Evolutionary conservation across 352 stramenopile species (phyloP), one percentile per base, ranked within the genome.

Genomic region (Pythium biforme): DNA sequence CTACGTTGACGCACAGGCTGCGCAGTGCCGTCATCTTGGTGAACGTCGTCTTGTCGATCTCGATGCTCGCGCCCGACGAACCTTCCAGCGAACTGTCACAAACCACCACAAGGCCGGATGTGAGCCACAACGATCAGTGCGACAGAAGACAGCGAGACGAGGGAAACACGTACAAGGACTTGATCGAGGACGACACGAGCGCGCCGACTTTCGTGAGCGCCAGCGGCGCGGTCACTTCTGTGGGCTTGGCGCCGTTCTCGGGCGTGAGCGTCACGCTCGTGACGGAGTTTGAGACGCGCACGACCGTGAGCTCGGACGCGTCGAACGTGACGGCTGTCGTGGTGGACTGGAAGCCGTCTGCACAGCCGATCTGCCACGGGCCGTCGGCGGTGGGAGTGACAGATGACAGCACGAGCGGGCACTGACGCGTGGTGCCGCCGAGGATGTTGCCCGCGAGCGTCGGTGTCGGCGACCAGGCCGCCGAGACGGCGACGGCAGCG

Each of bases 291-390:
- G 46, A 34, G 48, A 64, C 22, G 46, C 48, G 33, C 33, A 64
- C 43, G 57, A 45, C 37, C n/a, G 46, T 52, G 31, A 64, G 47
- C 33, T 47, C 47, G 9, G 57, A 49, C 57, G 57, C 19, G 39
- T 64, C 57, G 26, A 64, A 64, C 33, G 26, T 22, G 17, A 23
- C 27, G 26, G 14, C 52, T 12, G 54, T 27, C 27, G 45, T 43
- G 6, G 37, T n/a, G 11, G 37, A 48, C 14, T 55, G 23, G 27
- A 40, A 39, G 43, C 31, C 26, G 20, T 63, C 46, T 1, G n/a
- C 45, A 25, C 56, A 63, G 25, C 27, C 46, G 29, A 63, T 48
- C 26, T 63, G 43, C 56, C 56, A 63, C 43, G 39, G 23, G 45
- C 23, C 45, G 4, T 33, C 45, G 22, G 23, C 45, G 4, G 5